A percentile compares a stretch with the other conserved stretches of the same genome.
Evolutionary conservation across 1,284 basidiomycete species (phyloP).

Genomic region (Mycena citricolor): DNA sequence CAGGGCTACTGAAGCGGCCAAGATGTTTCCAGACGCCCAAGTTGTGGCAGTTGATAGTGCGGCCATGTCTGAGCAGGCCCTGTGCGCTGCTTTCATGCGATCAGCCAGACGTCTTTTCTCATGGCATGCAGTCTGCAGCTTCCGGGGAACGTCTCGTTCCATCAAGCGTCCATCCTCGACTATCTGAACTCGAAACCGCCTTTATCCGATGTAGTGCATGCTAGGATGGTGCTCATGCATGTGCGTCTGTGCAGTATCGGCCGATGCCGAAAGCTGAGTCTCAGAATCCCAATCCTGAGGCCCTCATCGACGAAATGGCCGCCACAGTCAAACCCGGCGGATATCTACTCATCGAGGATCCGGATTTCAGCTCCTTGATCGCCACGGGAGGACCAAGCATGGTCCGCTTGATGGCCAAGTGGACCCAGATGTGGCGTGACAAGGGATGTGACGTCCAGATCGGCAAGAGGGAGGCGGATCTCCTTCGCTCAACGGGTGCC

Average conservation of each 20-base stretch:
- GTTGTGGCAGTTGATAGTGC: constrained; percentile 27
- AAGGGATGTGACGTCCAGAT: no score
- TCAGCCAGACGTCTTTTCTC: not conserved
- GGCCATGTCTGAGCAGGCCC: constrained; percentile 23
- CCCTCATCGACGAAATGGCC: not conserved
- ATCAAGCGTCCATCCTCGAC: constrained; percentile 21
- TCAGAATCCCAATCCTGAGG: not conserved
- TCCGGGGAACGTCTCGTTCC: constrained; percentile 23
- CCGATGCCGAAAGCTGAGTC: no score
- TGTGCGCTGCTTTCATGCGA: constrained; percentile 5
- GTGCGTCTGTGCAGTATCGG: constrained; percentile 11
- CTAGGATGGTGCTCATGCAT: constrained; percentile 25
- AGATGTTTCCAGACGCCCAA: constrained; percentile 25
- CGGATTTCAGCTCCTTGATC: not conserved
- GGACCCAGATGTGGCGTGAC: no score
- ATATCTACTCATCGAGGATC: not conserved
- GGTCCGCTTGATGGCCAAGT: no score
- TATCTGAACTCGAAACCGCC: constrained; percentile 16
- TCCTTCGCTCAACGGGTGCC: no score
- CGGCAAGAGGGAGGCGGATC: no score
- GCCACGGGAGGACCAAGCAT: constrained; percentile 1
- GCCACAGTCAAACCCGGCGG: constrained; percentile 1
- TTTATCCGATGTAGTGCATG: constrained; percentile 28
- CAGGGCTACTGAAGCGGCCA: constrained; percentile 28
- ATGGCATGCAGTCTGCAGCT: constrained; percentile 10